phyloP scores from a whole-genome alignment of 306 rosid genomes.

The Crataegus laevigata region DNA sequence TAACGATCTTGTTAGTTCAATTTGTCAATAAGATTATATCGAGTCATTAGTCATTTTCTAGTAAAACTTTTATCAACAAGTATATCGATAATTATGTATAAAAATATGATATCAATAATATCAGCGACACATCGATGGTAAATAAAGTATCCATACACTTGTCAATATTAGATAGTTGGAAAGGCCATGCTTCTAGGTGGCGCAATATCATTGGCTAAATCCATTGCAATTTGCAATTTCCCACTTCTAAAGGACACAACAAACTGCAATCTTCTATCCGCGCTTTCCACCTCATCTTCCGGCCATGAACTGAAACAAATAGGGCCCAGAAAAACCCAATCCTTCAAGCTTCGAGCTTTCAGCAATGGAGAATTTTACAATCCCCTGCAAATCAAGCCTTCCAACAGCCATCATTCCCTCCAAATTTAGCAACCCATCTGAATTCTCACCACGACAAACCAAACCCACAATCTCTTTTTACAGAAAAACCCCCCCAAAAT shows the following conservation, averaged over 20 bases:
- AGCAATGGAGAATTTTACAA: conserved; percentile 44
- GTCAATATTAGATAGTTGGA: too few species aligned
- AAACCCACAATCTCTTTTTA: conserved; percentile 29
- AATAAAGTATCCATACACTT: too few species aligned
- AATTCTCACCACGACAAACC: conserved; percentile 31
- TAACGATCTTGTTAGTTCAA: too few species aligned
- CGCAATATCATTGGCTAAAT: background rate
- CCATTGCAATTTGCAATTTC: background rate
- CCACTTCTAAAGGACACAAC: background rate
- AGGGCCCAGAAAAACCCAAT: background rate
- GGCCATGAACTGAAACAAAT: background rate
- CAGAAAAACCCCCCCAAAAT: conserved; percentile 17
- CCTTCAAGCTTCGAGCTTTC: background rate
- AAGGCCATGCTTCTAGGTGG: background rate
- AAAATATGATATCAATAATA: too few species aligned
- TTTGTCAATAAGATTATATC: too few species aligned
- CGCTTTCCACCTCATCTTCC: background rate
- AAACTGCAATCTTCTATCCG: background rate
- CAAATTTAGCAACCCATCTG: conserved; percentile 21
- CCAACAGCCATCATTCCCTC: conserved; percentile 23
- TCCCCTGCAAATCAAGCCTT: conserved; percentile 39
- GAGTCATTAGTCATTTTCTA: too few species aligned
- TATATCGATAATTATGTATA: too few species aligned
- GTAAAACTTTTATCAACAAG: too few species aligned
- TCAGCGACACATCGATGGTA: too few species aligned